Evolutionary conservation across 2,329 filamentous ascomycete species (phyloP).

Genomic region (Rhytidhysteron rufulum): DNA sequence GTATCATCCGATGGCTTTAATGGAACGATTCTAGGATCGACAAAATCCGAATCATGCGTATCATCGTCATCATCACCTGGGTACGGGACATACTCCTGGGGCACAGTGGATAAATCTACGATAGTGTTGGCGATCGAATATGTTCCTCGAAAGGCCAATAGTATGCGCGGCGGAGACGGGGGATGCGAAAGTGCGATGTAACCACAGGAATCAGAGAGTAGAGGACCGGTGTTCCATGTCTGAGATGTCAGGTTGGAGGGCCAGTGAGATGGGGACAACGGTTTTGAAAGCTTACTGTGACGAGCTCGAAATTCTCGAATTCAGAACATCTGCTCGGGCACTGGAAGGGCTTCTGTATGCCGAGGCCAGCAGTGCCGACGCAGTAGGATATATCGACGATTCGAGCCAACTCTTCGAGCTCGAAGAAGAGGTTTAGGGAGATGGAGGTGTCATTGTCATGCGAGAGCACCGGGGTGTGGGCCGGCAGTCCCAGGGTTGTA

Average conservation of each 20-base stretch:
- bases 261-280: conserved; percentile 4
- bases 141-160: conserved; percentile 89
- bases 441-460: conserved; percentile 40
- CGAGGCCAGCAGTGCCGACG: conserved; percentile 78
- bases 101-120: conserved; percentile 81
- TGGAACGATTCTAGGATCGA: conserved; percentile 13
- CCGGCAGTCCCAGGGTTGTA: conserved; percentile 8
- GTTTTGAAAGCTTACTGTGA: conserved; percentile 55
- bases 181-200: conserved; percentile 85
- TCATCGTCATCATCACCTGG: conserved; percentile 51
- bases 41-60: conserved; percentile 24
- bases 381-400: conserved; percentile 95
- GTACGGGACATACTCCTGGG: conserved; percentile 89
- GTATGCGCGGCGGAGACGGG: conserved; percentile 58
- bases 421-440: conserved; percentile 65
- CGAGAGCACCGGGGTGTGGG: conserved; percentile 26
- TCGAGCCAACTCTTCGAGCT: conserved; percentile 82
- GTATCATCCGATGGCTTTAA: conserved; percentile 9
- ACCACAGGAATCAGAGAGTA: conserved; percentile 87
- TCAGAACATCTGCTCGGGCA: conserved; percentile 83
- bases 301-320: conserved; percentile 73
- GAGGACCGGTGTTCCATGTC: conserved; percentile 85
- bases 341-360: conserved; percentile 76
- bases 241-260: conserved; percentile 18
- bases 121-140: conserved; percentile 92